Conservation (phyloP, 257 asterid genomes). For the Nemophila menziesii region DNA sequence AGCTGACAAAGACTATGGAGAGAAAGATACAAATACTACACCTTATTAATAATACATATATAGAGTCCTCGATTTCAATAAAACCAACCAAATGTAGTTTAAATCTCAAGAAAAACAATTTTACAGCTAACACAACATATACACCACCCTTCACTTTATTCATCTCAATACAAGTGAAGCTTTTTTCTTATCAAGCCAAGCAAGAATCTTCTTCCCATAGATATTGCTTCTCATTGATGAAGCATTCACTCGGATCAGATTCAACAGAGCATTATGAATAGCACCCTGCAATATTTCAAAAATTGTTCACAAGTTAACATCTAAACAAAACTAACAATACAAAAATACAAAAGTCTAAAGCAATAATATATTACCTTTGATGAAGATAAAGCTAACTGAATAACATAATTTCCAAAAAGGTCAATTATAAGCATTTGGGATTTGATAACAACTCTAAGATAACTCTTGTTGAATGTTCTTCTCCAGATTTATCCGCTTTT, state of each 20-base stretch:
- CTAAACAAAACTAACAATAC: too few species aligned
- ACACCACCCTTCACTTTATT: slow-evolving; percentile 7
- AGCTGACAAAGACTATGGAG: background rate
- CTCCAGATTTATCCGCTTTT: slow-evolving; percentile 31
- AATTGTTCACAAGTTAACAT: background rate
- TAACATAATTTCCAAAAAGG: slow-evolving; percentile 68
- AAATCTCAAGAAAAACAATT: too few species aligned
- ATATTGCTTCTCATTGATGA: slow-evolving; percentile 45
- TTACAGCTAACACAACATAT: too few species aligned
- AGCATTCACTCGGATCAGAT: slow-evolving; percentile 22
- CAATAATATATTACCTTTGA: slow-evolving; percentile 57
- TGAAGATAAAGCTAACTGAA: slow-evolving; percentile 45
- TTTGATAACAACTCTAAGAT: slow-evolving; percentile 38
- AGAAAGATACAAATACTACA: too few species aligned
- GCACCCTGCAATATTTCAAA: slow-evolving; percentile 26
- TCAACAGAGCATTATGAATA: slow-evolving; percentile 13
- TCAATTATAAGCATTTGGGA: slow-evolving; percentile 40
- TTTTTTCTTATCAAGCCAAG: slow-evolving; percentile 29
- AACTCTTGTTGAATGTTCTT: slow-evolving; percentile 16
- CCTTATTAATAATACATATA: background rate
- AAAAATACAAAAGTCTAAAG: too few species aligned
- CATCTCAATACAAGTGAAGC: slow-evolving; percentile 13
- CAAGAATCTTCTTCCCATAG: slow-evolving; percentile 57
- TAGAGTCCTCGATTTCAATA: background rate
- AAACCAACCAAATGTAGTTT: too few species aligned